These are phyloP conservation scores for Vaccinium macrocarpon DNA, from an alignment of 148 eudicot species.

Conservation along the genomic window DNA sequence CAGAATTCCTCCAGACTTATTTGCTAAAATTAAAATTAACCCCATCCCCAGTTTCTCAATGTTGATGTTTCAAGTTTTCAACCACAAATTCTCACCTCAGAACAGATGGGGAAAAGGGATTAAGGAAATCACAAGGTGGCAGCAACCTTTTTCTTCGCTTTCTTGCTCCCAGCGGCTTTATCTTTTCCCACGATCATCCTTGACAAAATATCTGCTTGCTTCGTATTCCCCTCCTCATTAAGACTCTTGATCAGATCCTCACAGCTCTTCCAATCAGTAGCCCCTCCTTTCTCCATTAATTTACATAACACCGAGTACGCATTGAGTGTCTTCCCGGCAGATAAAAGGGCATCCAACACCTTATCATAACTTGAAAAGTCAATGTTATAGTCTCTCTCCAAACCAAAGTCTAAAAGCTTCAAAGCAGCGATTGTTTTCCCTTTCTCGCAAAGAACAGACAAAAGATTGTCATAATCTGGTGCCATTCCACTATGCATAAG, in stretches of 20 bases:
- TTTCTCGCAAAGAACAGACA: conserved; percentile 64
- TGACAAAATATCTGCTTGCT: conserved; percentile 82
- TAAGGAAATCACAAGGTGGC: conserved; percentile 26
- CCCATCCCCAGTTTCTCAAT: neutral
- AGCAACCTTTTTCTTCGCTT: conserved; percentile 57
- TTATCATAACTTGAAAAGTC: conserved; percentile 69
- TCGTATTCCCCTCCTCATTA: conserved; percentile 76
- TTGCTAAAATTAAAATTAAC: neutral
- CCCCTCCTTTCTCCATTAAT: conserved; percentile 72
- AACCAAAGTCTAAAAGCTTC: conserved; percentile 72
- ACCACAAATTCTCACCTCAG: conserved; percentile 17
- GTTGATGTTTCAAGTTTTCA: neutral
- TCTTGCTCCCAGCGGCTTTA: conserved; percentile 41
- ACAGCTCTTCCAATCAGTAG: conserved; percentile 46
- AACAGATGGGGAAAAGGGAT: conserved; percentile 8
- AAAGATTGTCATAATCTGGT: conserved; percentile 55
- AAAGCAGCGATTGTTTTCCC: conserved; percentile 85
- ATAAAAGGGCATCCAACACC: conserved; percentile 76
- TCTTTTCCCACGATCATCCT: conserved; percentile 56
- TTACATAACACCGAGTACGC: conserved; percentile 90
- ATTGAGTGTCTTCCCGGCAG: conserved; percentile 87
- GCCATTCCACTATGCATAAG: conserved; percentile 66
- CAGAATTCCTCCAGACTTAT: conserved; percentile 5
- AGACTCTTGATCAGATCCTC: conserved; percentile 69
- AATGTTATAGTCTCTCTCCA: conserved; percentile 69